Percentiles rank a stretch among this genome's conserved stretches.
Evolutionary conservation across 768 basidiomycete genomes (phyloP).

Genomic region (Auriscalpium microsporum): DNA sequence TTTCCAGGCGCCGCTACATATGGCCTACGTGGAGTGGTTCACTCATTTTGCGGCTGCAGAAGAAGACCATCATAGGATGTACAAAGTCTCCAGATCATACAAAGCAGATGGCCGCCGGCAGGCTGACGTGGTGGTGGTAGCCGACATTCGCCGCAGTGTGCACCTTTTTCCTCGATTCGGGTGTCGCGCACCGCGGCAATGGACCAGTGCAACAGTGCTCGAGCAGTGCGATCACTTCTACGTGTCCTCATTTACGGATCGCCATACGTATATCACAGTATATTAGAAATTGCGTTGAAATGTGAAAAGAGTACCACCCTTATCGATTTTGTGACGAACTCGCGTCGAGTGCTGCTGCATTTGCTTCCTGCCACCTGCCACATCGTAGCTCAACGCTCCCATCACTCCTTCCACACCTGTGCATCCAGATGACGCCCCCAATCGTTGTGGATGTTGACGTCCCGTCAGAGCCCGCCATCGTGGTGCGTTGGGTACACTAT

Average conservation of each 20-base stretch:
- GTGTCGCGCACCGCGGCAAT: not conserved
- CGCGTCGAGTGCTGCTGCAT: no score
- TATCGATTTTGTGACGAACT: no score
- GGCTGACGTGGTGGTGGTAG: not conserved
- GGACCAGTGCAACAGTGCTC: not conserved
- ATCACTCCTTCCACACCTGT: no score
- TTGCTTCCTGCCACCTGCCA: no score
- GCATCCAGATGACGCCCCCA: no score
- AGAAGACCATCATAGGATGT: not conserved
- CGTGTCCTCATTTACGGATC: not conserved
- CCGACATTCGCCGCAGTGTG: not conserved
- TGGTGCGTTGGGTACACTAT: no score
- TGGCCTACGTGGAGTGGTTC: not conserved
- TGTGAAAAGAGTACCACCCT: no score
- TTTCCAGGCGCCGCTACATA: not conserved
- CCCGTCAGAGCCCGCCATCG: no score
- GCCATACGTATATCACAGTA: not conserved
- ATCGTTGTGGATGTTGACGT: no score
- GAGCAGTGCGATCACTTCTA: not conserved
- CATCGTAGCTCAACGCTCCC: no score
- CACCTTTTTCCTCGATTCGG: not conserved
- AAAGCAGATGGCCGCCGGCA: not conserved
- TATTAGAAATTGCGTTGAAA: not conserved
- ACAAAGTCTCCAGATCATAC: not conserved
- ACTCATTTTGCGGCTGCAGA: not conserved